Percentiles rank a stretch among this genome's conserved stretches.
Conservation (phyloP, 2,329 filamentous ascomycete species). For the Myriosclerotinia curreyana region DNA sequence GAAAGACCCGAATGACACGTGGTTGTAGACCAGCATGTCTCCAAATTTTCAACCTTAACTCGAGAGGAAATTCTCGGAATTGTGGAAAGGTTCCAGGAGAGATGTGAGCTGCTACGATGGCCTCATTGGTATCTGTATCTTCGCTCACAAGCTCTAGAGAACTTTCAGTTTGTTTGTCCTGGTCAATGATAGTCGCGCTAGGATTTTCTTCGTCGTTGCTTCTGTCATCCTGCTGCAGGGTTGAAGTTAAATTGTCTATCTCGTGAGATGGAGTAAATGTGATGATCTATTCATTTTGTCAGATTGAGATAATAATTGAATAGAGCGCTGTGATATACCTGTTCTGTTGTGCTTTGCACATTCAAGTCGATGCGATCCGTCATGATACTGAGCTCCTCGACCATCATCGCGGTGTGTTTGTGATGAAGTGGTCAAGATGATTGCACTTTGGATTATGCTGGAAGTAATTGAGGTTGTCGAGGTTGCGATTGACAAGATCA, state of each 20-base stretch:
- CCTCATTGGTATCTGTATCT: too few species aligned
- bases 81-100: not conserved
- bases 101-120: not conserved
- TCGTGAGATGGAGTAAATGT: not conserved
- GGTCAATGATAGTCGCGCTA: too few species aligned
- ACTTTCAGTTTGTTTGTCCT: too few species aligned
- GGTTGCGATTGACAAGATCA: not conserved
- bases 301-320: not conserved
- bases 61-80: not conserved
- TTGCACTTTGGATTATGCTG: not conserved
- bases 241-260: too few species aligned
- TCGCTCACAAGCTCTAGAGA: too few species aligned
- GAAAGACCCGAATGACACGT: not conserved
- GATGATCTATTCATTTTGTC: not conserved
- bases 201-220: too few species aligned
- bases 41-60: constrained; percentile 6
- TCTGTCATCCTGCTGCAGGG: too few species aligned
- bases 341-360: not conserved
- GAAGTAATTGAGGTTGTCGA: not conserved
- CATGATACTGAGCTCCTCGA: not conserved
- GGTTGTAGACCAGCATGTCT: not conserved
- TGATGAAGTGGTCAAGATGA: not conserved
- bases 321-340: not conserved
- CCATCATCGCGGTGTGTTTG: not conserved
- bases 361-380: not conserved